Evolutionary conservation across 805 yeast genomes (phyloP).

Genomic region (Lachancea mirantina): DNA sequence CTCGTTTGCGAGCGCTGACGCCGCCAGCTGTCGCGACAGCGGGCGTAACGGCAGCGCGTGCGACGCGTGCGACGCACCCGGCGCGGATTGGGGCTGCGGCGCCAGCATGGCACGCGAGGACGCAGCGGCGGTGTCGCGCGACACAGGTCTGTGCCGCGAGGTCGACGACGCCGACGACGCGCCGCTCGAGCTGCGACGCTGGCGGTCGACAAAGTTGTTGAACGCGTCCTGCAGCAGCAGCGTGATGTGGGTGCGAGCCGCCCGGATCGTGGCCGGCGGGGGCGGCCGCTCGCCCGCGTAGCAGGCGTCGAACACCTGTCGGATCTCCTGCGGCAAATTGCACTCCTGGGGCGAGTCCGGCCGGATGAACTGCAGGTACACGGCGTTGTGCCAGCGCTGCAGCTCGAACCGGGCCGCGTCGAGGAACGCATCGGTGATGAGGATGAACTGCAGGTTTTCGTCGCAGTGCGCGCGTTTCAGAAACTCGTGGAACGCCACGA

Average conservation of each 20-base stretch:
- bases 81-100: neutral
- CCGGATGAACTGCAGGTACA: constrained; percentile 20
- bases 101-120: neutral
- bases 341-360: constrained; percentile 27
- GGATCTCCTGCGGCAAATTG: constrained; percentile 24
- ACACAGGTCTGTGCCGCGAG: neutral
- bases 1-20: neutral
- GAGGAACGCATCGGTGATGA: constrained; percentile 10
- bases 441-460: constrained; percentile 27
- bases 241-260: constrained; percentile 22
- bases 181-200: constrained; percentile 6
- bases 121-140: too few species aligned
- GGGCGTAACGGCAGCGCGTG: neutral
- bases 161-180: too few species aligned
- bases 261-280: constrained; percentile 12
- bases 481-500: constrained; percentile 20
- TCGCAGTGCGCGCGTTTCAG: constrained; percentile 24
- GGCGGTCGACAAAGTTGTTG: constrained; percentile 6
- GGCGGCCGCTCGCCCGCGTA: constrained; percentile 14
- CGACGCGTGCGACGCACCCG: neutral
- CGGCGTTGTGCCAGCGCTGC: constrained; percentile 18
- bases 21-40: neutral
- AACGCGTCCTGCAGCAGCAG: constrained; percentile 24
- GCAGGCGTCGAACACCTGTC: constrained; percentile 18
- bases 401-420: constrained; percentile 3